phyloP scores from a whole-genome alignment of 805 yeast genomes.

The Wickerhamomyces subpelliculosus region DNA sequence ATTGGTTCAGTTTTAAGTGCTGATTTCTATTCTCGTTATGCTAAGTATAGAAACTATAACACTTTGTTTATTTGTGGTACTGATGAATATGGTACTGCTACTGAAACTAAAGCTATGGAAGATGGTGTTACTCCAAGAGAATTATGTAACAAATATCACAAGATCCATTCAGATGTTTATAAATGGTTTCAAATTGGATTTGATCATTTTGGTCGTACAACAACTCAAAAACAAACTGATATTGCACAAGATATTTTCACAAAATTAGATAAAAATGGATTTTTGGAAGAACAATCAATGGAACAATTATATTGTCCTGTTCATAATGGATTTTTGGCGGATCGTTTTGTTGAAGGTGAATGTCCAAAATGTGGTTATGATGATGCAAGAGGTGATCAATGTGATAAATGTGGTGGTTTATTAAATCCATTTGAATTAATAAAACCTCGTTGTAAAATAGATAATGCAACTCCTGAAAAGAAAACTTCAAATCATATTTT shows the following conservation, averaged over 20 bases:
- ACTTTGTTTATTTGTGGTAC: slow-evolving; percentile 91
- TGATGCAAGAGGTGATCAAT: slow-evolving; percentile 99
- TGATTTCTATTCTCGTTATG: slow-evolving; percentile 86
- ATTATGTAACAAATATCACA: slow-evolving; percentile 85
- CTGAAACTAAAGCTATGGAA: slow-evolving; percentile 96
- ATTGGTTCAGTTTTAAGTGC: slow-evolving; percentile 93
- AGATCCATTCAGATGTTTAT: slow-evolving; percentile 81
- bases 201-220: slow-evolving; percentile 94
- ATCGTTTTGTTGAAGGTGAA: slow-evolving; percentile 93
- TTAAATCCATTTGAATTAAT: slow-evolving; percentile 90
- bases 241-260: slow-evolving; percentile 91
- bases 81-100: slow-evolving; percentile 99
- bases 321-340: slow-evolving; percentile 90
- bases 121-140: slow-evolving; percentile 85
- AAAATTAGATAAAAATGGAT: slow-evolving; percentile 69
- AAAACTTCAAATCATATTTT: slow-evolving; percentile 82
- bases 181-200: slow-evolving; percentile 96
- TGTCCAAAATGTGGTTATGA: slow-evolving; percentile 94
- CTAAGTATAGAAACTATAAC: slow-evolving; percentile 83
- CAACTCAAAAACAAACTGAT: slow-evolving; percentile 85
- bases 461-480: slow-evolving; percentile 72
- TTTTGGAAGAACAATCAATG: slow-evolving; percentile 78
- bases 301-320: slow-evolving; percentile 87
- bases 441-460: slow-evolving; percentile 93
- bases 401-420: slow-evolving; percentile 91